Base-by-base conservation (phyloP, 1,284 basidiomycete species). In the Waitea zeae region DNA sequence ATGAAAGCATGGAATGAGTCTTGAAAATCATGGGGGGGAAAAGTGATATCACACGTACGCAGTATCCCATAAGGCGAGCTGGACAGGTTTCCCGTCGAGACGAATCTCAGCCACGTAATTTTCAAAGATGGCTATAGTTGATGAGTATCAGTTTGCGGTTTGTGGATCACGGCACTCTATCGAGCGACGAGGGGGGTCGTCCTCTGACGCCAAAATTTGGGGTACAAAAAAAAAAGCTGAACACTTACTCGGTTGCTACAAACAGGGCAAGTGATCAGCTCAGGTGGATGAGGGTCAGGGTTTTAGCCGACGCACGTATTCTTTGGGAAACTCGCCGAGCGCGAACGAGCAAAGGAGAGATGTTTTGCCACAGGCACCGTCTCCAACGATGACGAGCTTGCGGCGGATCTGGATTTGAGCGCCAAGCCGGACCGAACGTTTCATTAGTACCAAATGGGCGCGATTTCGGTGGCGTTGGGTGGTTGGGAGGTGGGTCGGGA, bases 61-160 rank as follows among this genome's bases (percentile, higher is more conserved):
- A 38, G 90, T 96, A 67, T 96, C 92, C 92, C 92, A 96, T 24
- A 96, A 59, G 28, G 92, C 90, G 37, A 96, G 61, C 54, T 96
- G 90, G 15, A 97, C 84, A 29, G 90, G 86, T 57, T 97, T 97
- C 44, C 90, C 90, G 56, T 98, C 93, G 37, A 97, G 64, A 47
- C 89, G 69, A 49, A 98, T 95, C 61, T 97, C 93, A 31, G 93
- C 92, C 40, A 97, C 92, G 56, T 96, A 98, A 54, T 97, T 98
- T 60, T 95, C 90, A 49, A 95, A 95, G 37, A 95, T 89, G 37
- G 88, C 86, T 78, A 59, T 39, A 41, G n/a, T n/a, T n/a, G n/a
- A n/a, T n/a, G n/a, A n/a, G n/a, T n/a, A n/a, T n/a, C n/a, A n/a
- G 39, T 34, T 30, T 20, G 35, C 28, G 20, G 35, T 38, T 31